These are phyloP conservation scores for Solanum gandarillasii DNA, from an alignment of 257 asterid species.

Conservation along the genomic window DNA sequence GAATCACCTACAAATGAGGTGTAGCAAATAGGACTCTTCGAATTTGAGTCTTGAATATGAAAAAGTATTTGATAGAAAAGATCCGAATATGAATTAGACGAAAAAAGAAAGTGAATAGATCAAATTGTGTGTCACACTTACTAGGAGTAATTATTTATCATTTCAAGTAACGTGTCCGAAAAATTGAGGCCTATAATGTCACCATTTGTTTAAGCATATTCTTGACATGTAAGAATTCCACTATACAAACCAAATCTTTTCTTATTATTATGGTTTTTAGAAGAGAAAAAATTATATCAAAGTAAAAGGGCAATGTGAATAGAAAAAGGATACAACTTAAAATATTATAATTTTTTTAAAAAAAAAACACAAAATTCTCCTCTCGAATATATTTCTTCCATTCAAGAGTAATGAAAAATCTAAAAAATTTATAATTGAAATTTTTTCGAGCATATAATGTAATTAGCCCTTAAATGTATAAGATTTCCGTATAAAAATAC, in stretches of 20 bases:
- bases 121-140: not conserved
- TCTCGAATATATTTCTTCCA: too few relatives aligned
- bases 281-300: not conserved
- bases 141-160: not conserved
- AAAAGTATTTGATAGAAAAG: accelerated
- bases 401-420: too few relatives aligned
- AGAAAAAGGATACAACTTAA: too few relatives aligned
- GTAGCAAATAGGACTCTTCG: accelerated
- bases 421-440: too few relatives aligned
- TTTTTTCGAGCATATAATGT: too few relatives aligned
- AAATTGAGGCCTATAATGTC: not conserved
- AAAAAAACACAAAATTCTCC: too few relatives aligned
- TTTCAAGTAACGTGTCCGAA: not conserved
- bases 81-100: too few relatives aligned
- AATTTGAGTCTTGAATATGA: too few relatives aligned
- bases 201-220: not conserved
- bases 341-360: too few relatives aligned
- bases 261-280: not conserved
- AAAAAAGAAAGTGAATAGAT: not conserved
- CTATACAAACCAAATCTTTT: not conserved
- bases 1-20: not conserved
- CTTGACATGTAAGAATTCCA: not conserved
- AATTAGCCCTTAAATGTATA: too few relatives aligned
- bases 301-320: not conserved
- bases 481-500: too few relatives aligned